Percentiles rank a stretch among this genome's conserved stretches.
Conservation (phyloP, 139 green algal species). For the Micromonas pusilla region DNA sequence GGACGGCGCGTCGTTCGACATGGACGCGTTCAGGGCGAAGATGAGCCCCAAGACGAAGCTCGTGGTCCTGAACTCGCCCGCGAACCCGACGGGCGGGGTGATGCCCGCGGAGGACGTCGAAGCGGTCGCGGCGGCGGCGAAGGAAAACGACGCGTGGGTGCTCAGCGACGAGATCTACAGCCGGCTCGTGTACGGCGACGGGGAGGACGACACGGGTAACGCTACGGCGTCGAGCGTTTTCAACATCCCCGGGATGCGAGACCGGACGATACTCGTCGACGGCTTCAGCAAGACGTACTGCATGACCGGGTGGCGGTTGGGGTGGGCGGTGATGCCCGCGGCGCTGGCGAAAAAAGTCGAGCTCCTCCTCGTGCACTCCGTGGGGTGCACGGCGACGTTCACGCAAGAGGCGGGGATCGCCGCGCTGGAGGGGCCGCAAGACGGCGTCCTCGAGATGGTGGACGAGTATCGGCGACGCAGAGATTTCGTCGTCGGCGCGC, state of each 20-base stretch:
- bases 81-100: constrained; percentile 31
- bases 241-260: constrained; percentile 27
- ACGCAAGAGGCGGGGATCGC: constrained; percentile 27
- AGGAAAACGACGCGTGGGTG: constrained; percentile 12
- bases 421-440: constrained; percentile 26
- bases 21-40: constrained; percentile 9
- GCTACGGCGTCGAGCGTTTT: not conserved
- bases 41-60: constrained; percentile 21
- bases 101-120: constrained; percentile 20
- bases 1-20: constrained; percentile 20
- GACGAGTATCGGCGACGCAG: constrained; percentile 13
- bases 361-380: constrained; percentile 21
- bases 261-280: constrained; percentile 28
- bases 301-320: constrained; percentile 33
- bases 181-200: constrained; percentile 8
- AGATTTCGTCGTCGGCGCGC: constrained; percentile 24
- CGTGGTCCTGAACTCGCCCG: constrained; percentile 20
- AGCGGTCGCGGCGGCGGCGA: constrained; percentile 12
- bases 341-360: constrained; percentile 17
- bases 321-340: constrained; percentile 11
- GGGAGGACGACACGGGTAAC: not conserved
- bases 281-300: constrained; percentile 30
- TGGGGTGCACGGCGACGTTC: constrained; percentile 19
- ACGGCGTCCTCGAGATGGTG: constrained; percentile 11
- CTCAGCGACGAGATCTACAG: constrained; percentile 32